These are phyloP conservation scores for Capronia coronata DNA, from an alignment of 2,329 filamentous ascomycete genomes.

Conservation along the genomic window DNA sequence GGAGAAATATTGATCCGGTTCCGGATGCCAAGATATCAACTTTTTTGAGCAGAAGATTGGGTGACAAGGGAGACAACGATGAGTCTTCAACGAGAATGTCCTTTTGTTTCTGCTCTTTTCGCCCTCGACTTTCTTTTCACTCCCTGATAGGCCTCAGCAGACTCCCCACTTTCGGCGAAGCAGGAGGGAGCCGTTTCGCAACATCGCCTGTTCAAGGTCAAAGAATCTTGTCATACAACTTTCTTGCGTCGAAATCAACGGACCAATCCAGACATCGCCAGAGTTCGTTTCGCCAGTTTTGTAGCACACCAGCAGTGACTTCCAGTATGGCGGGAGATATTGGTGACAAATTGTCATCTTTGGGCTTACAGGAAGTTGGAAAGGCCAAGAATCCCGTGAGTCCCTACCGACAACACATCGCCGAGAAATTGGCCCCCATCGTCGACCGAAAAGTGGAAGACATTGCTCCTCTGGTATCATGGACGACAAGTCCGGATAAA, in stretches of 20 bases:
- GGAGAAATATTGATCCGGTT: constrained; percentile 13
- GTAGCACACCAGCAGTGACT: background rate
- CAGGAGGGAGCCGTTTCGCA: background rate
- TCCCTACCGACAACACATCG: constrained; percentile 42
- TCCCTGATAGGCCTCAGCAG: background rate
- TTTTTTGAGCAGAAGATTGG: constrained; percentile 9
- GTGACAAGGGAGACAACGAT: constrained; percentile 1
- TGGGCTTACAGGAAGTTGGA: constrained; percentile 32
- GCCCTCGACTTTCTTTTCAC: background rate
- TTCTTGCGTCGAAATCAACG: background rate
- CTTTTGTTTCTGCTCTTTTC: background rate
- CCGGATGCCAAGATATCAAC: constrained; percentile 21
- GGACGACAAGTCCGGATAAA: constrained; percentile 44
- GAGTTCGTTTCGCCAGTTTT: constrained; percentile 5
- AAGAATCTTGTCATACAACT: background rate
- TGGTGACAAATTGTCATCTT: constrained; percentile 25
- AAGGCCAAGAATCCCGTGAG: constrained; percentile 42
- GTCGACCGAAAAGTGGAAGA: constrained; percentile 37
- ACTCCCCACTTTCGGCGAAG: background rate
- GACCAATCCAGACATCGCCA: background rate
- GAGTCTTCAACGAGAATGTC: constrained; percentile 15
- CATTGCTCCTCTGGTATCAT: constrained; percentile 38
- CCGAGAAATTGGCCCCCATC: constrained; percentile 36
- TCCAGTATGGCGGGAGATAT: constrained; percentile 17
- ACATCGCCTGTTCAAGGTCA: background rate